Evolutionary conservation across 441 rosid genomes (phyloP), one percentile per base, ranked within the genome.

Genomic region (Theobroma grandiflorum): DNA sequence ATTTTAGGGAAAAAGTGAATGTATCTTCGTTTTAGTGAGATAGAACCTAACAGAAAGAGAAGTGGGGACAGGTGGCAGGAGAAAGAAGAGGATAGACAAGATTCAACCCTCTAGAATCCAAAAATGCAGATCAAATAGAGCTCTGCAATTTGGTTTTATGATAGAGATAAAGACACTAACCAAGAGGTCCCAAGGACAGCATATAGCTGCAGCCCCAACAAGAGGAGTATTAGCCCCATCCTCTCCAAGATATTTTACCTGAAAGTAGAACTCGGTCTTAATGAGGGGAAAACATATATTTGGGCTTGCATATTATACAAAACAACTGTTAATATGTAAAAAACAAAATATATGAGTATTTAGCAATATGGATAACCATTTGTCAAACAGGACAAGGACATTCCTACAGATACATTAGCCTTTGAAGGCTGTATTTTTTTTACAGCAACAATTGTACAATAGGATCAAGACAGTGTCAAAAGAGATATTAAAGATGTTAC

Each of bases 241-340:
- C 84, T 94, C 99, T 14, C 98, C 98, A 81, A 94, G 97, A 87
- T 91, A 95, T 89, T 95, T 95, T 67, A 94, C 97, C 99, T 95
- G 82, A 61, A 86, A 77, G 52, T 42, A 15, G 61, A 16, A 64
- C 33, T 35, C 59, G 1, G 12, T 11, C 18, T 22, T 26, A 31
- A 12, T 31, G 4, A 55, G 66, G 42, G 53, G 38, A n/a, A n/a
- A 65, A 11, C 50, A 35, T 45, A 61, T 33, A 47, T 45, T 64
- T 76, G 50, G 50, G 40, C 77, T 74, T 40, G 52, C 77, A 57
- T 66, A 38, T 40, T 20, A 38, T 7, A 58, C 40, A 38, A 55
- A 73, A 55, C 50, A 76, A 16, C 45, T 43, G 1, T 18, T 49
- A 33, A 43, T 75, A 20, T 9, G 58, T 26, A 43, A 10, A 47